phyloP scores from a whole-genome alignment of 257 asterid genomes.

The Solanum sitiens region DNA sequence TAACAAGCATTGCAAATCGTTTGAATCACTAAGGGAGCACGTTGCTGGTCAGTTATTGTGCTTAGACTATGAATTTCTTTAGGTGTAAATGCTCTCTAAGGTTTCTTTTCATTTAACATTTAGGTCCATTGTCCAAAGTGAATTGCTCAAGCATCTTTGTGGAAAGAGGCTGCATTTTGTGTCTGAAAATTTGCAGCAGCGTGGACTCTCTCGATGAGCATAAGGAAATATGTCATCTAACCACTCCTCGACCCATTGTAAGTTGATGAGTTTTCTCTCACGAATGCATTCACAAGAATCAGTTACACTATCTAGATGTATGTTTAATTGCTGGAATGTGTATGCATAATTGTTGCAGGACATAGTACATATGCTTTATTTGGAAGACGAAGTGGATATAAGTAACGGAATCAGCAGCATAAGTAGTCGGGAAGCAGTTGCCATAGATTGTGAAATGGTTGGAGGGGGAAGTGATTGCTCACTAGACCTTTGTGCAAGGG shows the following conservation, averaged over 20 bases:
- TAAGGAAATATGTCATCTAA: conserved; percentile 17
- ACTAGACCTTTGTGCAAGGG: conserved; percentile 44
- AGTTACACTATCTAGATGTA: too few relatives aligned
- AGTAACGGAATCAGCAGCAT: neutral
- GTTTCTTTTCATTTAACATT: neutral
- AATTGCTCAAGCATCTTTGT: conserved; percentile 30
- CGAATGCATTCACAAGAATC: neutral
- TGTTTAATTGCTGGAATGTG: neutral
- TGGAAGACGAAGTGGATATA: conserved; percentile 12
- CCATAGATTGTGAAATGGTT: conserved; percentile 47
- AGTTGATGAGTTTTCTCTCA: conserved; percentile 10
- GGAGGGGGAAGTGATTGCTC: conserved; percentile 55
- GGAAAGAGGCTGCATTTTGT: conserved; percentile 40
- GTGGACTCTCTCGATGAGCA: conserved; percentile 21
- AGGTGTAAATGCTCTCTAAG: neutral
- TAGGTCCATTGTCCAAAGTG: conserved; percentile 38
- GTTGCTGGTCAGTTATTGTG: conserved; percentile 17
- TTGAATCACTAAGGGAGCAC: conserved; percentile 49
- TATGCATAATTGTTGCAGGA: conserved; percentile 9
- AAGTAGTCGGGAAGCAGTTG: conserved; percentile 26
- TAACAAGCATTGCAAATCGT: conserved; percentile 39
- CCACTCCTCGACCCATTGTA: conserved; percentile 30
- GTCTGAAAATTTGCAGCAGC: conserved; percentile 26
- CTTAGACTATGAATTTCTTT: neutral
- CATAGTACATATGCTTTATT: conserved; percentile 2